Base-by-base conservation (phyloP, 2,329 filamentous ascomycete genomes). In the Chaetomium olivaceum region DNA sequence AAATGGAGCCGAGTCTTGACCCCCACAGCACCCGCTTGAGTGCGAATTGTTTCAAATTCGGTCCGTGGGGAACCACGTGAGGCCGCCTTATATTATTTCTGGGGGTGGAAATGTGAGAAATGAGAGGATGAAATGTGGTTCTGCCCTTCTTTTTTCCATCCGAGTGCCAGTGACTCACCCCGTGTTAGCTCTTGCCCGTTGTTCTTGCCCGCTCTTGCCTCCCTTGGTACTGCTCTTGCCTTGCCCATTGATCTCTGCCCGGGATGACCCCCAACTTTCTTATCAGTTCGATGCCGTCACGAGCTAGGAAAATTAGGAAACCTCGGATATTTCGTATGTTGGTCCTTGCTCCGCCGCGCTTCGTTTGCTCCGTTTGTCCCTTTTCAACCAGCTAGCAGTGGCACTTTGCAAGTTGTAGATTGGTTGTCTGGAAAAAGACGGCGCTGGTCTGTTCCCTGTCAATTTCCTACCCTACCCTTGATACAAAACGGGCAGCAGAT, bases 31-130 rank as follows among this genome's bases (percentile, higher is more conserved):
- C 9, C 21, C 11, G 12, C 39, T 16, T 14, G 9, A 31, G 39
- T 25, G 55, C 23, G 48, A 36, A 48, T 61, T 61, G 62, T 60
- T 67, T 67, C 60, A 57, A 48, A 48, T 51, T 16, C 14, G 58
- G 58, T 57, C 48, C 29, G 65, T 60, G 55, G 59, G 36, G 56
- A 63, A 61, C 66, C 63, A 67, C 66, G 63, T 63, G 63, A 43
- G 60, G 39, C 66, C 58, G 54, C 50, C 51, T 29, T 36, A 50
- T 60, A 43, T 19, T 43, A 19, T 43, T 29, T 29, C 21, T 23
- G n/a, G 51, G 51, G 43, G 54, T 8, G 29, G n/a, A 16, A 12
- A 50, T n/a, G 36, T 29, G 36, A 60, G 31, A 62, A 59, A 48
- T 61, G 36, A 43, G 36, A 43, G 36, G 36, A 19, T 19, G 27